Evolutionary conservation across 2,329 filamentous ascomycete genomes (phyloP).

Genomic region (Fusarium algeriense): DNA sequence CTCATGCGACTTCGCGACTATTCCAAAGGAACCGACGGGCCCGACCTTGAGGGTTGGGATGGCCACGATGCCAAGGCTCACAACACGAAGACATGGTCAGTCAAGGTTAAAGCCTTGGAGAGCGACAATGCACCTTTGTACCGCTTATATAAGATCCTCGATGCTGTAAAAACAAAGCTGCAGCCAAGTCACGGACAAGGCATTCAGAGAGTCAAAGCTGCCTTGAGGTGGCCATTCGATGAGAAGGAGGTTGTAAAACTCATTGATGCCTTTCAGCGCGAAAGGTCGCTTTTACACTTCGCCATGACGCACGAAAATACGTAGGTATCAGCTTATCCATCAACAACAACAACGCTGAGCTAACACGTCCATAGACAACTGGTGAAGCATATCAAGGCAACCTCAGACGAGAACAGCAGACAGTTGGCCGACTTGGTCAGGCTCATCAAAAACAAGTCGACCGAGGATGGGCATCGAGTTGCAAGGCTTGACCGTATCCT

Average conservation of each 20-base stretch:
- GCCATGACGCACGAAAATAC: not conserved
- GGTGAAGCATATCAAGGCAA: not conserved
- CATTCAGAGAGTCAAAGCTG: not conserved
- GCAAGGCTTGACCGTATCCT: not conserved
- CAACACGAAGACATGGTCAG: constrained; percentile 21
- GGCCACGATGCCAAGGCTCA: not conserved
- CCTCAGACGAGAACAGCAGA: not conserved
- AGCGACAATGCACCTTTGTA: constrained; percentile 30
- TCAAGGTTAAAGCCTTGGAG: constrained; percentile 40
- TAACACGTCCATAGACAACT: not conserved
- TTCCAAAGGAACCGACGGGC: not conserved
- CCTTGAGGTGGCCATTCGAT: constrained; percentile 20
- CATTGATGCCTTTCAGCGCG: not conserved
- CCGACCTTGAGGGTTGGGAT: not conserved
- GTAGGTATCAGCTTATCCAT: not conserved
- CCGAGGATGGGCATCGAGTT: not conserved
- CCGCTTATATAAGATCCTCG: constrained; percentile 19
- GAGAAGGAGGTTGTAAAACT: constrained; percentile 31
- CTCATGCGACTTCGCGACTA: constrained; percentile 4
- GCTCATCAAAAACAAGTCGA: not conserved
- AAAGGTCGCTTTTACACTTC: constrained; percentile 1
- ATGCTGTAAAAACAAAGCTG: constrained; percentile 24
- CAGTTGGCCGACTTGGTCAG: not conserved
- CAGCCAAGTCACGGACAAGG: constrained; percentile 16
- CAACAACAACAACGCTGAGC: rapidly evolving